Conservation (phyloP, 1,284 basidiomycete genomes). For the Rhodotorula sp. region DNA sequence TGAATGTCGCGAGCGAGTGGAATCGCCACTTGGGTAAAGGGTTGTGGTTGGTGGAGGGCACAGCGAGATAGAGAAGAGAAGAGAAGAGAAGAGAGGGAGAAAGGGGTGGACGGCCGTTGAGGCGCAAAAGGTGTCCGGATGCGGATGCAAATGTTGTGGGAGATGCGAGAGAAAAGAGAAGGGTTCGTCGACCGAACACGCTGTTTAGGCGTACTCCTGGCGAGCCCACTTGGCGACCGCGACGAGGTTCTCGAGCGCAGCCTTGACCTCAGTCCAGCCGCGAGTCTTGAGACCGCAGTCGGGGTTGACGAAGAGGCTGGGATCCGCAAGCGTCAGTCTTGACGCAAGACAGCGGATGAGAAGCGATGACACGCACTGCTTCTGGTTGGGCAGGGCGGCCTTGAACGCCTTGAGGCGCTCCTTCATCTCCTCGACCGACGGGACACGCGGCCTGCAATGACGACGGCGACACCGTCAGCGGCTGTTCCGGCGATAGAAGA, state of each 20-base stretch:
- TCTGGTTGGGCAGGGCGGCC: slow-evolving; percentile 27
- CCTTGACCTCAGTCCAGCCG: slow-evolving; percentile 93
- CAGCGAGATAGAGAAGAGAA: neutral
- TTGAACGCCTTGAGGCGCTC: slow-evolving; percentile 80
- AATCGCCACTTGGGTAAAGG: slow-evolving; percentile 13
- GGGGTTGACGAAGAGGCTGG: slow-evolving; percentile 76
- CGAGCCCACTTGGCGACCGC: slow-evolving; percentile 46
- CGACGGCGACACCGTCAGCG: too few relatives aligned
- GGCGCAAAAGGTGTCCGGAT: slow-evolving; percentile 1
- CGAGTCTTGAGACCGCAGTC: slow-evolving; percentile 65
- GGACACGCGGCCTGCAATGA: slow-evolving; percentile 72
- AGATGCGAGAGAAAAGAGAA: slow-evolving; percentile 8
- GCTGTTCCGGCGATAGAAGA: too few relatives aligned
- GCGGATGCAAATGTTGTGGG: slow-evolving; percentile 13
- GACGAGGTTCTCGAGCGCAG: slow-evolving; percentile 82
- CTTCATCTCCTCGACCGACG: slow-evolving; percentile 88
- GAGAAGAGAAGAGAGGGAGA: neutral
- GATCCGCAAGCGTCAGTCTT: neutral
- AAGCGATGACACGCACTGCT: slow-evolving; percentile 23
- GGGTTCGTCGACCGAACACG: neutral
- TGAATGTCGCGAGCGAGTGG: slow-evolving; percentile 21
- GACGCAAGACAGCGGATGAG: neutral
- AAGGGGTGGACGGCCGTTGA: slow-evolving; percentile 17
- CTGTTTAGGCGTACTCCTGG: slow-evolving; percentile 20
- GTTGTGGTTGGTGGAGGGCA: neutral